phyloP scores from a whole-genome alignment of 345 rosid genomes.

The Lepidium didymum region DNA sequence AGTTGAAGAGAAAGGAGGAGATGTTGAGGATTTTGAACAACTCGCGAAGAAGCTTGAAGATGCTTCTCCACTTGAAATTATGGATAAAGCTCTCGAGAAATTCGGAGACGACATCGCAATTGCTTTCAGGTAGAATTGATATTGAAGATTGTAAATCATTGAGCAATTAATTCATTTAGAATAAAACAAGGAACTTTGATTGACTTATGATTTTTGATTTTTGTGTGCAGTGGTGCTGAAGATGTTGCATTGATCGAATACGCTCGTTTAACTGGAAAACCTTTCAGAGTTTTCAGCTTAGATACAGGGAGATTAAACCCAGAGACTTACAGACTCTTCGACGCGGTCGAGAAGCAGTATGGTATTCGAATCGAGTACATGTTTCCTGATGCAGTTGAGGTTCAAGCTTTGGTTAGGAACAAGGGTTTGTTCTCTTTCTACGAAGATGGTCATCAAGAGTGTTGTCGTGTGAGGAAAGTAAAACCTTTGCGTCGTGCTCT shows the following conservation, averaged over 20 bases:
- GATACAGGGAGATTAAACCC: conserved; percentile 94
- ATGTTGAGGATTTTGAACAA: conserved; percentile 49
- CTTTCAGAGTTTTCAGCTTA: conserved; percentile 85
- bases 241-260: conserved; percentile 95
- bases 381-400: conserved; percentile 96
- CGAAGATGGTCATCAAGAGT: conserved; percentile 94
- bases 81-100: conserved; percentile 82
- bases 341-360: conserved; percentile 67
- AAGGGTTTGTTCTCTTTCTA: conserved; percentile 92
- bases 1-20: conserved; percentile 44
- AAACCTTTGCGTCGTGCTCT: conserved; percentile 88
- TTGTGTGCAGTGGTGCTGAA: conserved; percentile 78
- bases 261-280: conserved; percentile 72
- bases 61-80: conserved; percentile 84
- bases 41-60: conserved; percentile 50
- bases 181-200: not conserved
- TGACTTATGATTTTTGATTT: not conserved
- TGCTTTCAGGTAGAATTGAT: conserved; percentile 65
- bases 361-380: conserved; percentile 79
- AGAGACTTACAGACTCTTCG: conserved; percentile 66
- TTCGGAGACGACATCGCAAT: conserved; percentile 85
- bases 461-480: conserved; percentile 97
- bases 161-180: not conserved
- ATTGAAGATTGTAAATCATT: not conserved
- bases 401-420: conserved; percentile 81